Conservation (phyloP, 2,329 filamentous ascomycete genomes). For the Nigrospora osmanthi region DNA sequence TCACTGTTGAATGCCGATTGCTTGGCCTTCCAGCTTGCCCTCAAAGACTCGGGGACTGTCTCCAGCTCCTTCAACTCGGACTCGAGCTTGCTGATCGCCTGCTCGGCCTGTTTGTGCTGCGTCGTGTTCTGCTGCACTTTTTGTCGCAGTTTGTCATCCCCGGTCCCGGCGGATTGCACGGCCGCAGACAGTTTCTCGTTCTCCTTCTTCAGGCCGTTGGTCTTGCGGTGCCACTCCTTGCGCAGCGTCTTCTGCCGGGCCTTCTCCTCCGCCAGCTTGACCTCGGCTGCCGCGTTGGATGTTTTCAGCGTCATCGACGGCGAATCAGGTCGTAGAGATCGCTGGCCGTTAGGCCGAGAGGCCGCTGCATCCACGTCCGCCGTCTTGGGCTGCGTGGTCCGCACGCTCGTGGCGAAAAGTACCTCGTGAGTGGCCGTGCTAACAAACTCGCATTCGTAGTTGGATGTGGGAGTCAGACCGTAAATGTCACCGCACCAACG, state of each 20-base stretch:
- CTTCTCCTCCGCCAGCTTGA: slow-evolving; percentile 62
- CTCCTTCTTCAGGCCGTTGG: slow-evolving; percentile 63
- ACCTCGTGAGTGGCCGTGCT: slow-evolving; percentile 57
- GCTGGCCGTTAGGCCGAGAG: slow-evolving; percentile 37
- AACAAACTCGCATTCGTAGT: slow-evolving; percentile 73
- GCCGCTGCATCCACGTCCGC: slow-evolving; percentile 26
- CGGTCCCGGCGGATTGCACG: slow-evolving; percentile 60
- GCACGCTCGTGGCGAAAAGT: slow-evolving; percentile 64
- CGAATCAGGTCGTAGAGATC: slow-evolving; percentile 64
- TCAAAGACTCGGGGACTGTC: slow-evolving; percentile 54
- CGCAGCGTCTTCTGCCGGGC: slow-evolving; percentile 61
- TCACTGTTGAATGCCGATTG: slow-evolving; percentile 46
- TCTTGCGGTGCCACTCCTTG: slow-evolving; percentile 66
- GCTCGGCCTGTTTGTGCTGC: slow-evolving; percentile 59
- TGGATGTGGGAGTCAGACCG: slow-evolving; percentile 61
- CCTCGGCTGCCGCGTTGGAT: slow-evolving; percentile 65
- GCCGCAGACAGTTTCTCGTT: slow-evolving; percentile 61
- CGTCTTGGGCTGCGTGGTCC: slow-evolving; percentile 49
- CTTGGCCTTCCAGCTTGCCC: slow-evolving; percentile 45
- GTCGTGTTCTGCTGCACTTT: slow-evolving; percentile 70
- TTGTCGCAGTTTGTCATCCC: slow-evolving; percentile 68
- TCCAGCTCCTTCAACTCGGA: slow-evolving; percentile 58
- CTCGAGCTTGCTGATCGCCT: slow-evolving; percentile 46
- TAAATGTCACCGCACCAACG: slow-evolving; percentile 68
- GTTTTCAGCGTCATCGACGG: slow-evolving; percentile 70